Evolutionary conservation across 106 monocot genomes (phyloP), one percentile per base, ranked within the genome.

Genomic region (Iris macrosiphon): DNA sequence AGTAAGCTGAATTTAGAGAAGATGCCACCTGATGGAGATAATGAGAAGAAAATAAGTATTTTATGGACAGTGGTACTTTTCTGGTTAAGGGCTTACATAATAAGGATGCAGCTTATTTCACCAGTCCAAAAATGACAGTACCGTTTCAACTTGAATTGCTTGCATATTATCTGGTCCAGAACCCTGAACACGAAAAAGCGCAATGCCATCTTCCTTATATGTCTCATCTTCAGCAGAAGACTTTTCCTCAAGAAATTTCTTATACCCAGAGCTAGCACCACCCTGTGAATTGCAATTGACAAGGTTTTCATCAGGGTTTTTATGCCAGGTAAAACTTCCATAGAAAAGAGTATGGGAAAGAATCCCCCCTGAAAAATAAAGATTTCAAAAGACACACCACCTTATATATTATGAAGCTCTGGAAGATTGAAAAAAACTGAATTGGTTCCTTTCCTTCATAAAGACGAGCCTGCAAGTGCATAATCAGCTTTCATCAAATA

Each of bases 81-180:
- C 24, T 53, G 32, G 32, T 9, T 41, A 41, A n/a, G 40, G 19
- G 31, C n/a, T 27, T 41, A 26, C 24, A 14, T 1, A 37, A 31
- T 30, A 11, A 27, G 31, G 6, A 16, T 45, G 29, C 32, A 34
- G 34, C 20, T 61, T 45, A 32, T 10, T 9, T 10, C 30, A n/a
- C 23, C 31, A 55, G 43, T 22, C n/a, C 3, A 23, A 57, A 25
- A 13, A 33, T 21, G 15, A n/a, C 10, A 35, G 34, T 89, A 89
- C 89, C 62, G 80, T 67, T 25, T 89, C 84, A 66, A 89, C 84
- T 89, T 89, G 89, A 74, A 89, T 84, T 43, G 89, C 76, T 80
- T 89, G 89, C 89, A 89, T 89, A 72, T 89, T 84, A 21, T 89
- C 89, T 37, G 89, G 84, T 65, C 89, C 89, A 39, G 89, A 80